phyloP scores from a whole-genome alignment of 176 grass and related monocot genomes.

The Aechmea fasciata region DNA sequence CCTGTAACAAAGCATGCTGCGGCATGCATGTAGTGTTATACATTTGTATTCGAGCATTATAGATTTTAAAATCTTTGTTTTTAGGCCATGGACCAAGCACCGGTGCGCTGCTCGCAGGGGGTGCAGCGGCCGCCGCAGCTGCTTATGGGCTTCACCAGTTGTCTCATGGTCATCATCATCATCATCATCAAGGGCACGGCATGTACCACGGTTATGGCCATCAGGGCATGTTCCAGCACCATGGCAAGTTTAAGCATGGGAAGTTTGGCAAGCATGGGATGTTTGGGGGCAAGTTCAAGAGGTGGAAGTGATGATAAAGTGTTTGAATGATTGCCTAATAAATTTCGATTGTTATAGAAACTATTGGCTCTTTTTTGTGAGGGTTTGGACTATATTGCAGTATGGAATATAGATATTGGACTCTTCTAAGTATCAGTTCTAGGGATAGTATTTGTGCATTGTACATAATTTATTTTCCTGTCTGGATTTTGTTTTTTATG shows the following conservation, averaged over 20 bases:
- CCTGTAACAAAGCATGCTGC: too few species aligned
- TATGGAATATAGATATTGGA: too few species aligned
- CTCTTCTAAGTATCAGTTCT: too few species aligned
- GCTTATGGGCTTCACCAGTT: conserved; percentile 30
- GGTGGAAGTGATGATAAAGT: conserved; percentile 10
- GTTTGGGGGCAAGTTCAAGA: conserved; percentile 24
- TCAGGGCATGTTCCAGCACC: conserved; percentile 13
- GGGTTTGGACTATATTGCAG: too few species aligned
- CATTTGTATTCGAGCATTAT: not conserved
- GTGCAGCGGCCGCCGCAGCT: conserved; percentile 22
- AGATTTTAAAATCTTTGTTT: not conserved
- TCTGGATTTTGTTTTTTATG: too few species aligned
- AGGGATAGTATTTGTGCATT: too few species aligned
- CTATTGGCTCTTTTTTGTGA: too few species aligned
- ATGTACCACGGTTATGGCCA: too few species aligned
- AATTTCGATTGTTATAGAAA: too few species aligned
- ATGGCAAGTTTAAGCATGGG: conserved; percentile 13
- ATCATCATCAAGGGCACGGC: conserved; percentile 5
- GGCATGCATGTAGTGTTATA: too few species aligned
- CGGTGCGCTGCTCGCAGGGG: conserved; percentile 10
- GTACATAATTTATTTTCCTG: too few species aligned
- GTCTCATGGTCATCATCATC: conserved; percentile 21
- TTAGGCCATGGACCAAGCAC: conserved; percentile 19
- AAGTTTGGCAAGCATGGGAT: conserved; percentile 16
- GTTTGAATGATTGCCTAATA: too few species aligned